Evolutionary conservation across 2,329 filamentous ascomycete species (phyloP).

Genomic region (Hymenoscyphus infarciens): DNA sequence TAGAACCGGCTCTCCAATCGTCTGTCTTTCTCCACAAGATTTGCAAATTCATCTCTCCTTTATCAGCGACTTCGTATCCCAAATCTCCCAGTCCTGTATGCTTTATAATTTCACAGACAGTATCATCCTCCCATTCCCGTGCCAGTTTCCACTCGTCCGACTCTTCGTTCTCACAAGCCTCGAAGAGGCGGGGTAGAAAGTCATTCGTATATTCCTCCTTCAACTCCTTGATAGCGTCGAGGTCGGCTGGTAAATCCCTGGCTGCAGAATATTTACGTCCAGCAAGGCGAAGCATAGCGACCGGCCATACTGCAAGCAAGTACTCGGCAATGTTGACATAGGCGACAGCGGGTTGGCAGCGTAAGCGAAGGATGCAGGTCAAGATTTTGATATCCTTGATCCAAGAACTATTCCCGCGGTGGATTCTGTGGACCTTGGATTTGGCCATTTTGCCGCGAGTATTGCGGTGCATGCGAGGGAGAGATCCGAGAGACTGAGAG

Average conservation of each 20-base stretch:
- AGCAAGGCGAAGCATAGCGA: slow-evolving; percentile 8
- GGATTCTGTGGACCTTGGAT: slow-evolving; percentile 1
- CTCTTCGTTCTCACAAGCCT: slow-evolving; percentile 7
- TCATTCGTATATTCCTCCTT: slow-evolving; percentile 13
- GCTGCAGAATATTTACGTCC: neutral
- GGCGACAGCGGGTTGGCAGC: slow-evolving; percentile 20
- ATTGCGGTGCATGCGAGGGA: neutral
- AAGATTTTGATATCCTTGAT: slow-evolving; percentile 21
- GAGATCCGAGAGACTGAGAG: neutral
- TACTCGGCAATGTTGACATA: slow-evolving; percentile 18
- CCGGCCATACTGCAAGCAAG: slow-evolving; percentile 8
- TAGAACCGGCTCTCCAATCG: slow-evolving; percentile 21
- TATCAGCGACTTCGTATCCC: slow-evolving; percentile 48
- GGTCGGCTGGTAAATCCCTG: neutral
- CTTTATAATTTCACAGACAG: slow-evolving; percentile 51
- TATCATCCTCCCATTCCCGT: slow-evolving; percentile 39
- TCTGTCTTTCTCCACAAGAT: slow-evolving; percentile 50
- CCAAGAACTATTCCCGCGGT: slow-evolving; percentile 11
- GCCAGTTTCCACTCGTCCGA: slow-evolving; percentile 14
- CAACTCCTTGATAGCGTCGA: neutral
- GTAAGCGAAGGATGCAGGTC: slow-evolving; percentile 21
- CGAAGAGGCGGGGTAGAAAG: slow-evolving; percentile 12
- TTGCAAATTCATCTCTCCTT: slow-evolving; percentile 54
- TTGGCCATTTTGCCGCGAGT: neutral
- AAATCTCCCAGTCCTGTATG: slow-evolving; percentile 49